These are phyloP conservation scores for Aegle marmelos DNA, from an alignment of 345 rosid species.

Conservation along the genomic window DNA sequence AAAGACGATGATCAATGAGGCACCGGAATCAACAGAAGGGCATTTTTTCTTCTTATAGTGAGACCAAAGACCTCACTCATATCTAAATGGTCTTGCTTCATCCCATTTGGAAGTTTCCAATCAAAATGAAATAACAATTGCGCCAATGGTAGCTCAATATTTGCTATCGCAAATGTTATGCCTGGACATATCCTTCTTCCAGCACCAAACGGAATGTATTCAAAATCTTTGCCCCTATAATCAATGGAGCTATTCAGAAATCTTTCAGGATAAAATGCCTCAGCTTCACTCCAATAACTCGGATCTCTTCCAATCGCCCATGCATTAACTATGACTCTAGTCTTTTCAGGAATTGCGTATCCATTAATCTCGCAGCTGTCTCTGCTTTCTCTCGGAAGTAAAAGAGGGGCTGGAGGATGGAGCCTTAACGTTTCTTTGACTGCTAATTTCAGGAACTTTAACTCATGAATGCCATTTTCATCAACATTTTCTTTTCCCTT, in stretches of 20 bases:
- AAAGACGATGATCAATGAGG: too few species aligned
- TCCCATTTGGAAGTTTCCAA: not conserved
- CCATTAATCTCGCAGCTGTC: not conserved
- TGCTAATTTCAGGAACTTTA: not conserved
- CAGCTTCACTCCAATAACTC: conserved; percentile 13
- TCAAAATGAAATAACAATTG: not conserved
- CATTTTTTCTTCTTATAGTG: not conserved
- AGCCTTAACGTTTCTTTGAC: not conserved
- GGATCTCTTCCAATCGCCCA: conserved; percentile 21
- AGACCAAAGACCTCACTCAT: not conserved
- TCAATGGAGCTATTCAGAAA: conserved; percentile 14
- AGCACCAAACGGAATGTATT: conserved; percentile 18
- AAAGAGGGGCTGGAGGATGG: not conserved
- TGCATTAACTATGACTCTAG: conserved; percentile 2
- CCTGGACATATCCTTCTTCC: conserved; percentile 25
- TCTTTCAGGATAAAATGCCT: conserved; percentile 15
- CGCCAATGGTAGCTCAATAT: conserved; percentile 13
- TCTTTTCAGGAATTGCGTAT: not conserved
- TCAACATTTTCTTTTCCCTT: not conserved
- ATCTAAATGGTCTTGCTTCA: not conserved
- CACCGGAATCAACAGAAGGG: not conserved
- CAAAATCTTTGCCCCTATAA: conserved; percentile 1
- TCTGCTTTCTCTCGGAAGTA: not conserved
- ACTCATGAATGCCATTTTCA: not conserved
- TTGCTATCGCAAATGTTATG: not conserved